phyloP scores from a whole-genome alignment of 2,329 filamentous ascomycete species.

The Clonostachys solani region DNA sequence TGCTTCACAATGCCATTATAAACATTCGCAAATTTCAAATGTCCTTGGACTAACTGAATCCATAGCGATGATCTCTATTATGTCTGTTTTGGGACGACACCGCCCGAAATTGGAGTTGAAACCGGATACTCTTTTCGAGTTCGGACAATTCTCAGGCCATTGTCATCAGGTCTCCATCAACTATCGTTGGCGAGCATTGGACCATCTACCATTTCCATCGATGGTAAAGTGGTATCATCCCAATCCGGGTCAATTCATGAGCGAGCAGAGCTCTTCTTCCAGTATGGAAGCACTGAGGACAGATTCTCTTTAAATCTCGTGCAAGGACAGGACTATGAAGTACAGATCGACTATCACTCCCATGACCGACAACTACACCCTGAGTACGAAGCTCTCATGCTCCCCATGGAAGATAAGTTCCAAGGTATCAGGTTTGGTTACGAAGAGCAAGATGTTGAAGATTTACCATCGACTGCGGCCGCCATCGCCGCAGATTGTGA shows the following conservation, averaged over 20 bases:
- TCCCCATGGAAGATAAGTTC: constrained; percentile 1
- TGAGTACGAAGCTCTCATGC: neutral
- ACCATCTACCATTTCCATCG: neutral
- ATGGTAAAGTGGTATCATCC: neutral
- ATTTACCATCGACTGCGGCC: neutral
- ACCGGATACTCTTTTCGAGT: neutral
- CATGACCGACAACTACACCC: neutral
- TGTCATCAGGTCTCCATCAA: neutral
- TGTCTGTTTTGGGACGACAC: neutral
- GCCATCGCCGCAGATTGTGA: neutral
- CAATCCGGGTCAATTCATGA: neutral
- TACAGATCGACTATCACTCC: neutral
- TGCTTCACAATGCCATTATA: neutral
- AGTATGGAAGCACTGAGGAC: neutral
- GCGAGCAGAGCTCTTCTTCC: neutral
- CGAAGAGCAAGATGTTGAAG: neutral
- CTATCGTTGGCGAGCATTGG: neutral
- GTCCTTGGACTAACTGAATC: neutral
- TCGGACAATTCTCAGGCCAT: neutral
- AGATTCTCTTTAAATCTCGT: neutral
- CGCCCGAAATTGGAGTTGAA: neutral
- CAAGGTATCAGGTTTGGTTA: neutral
- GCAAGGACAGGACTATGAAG: neutral
- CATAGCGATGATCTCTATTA: neutral
- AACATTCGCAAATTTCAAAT: neutral